Base-by-base conservation (phyloP, 2,329 filamentous ascomycete genomes). In the Geosmithia morbida region DNA sequence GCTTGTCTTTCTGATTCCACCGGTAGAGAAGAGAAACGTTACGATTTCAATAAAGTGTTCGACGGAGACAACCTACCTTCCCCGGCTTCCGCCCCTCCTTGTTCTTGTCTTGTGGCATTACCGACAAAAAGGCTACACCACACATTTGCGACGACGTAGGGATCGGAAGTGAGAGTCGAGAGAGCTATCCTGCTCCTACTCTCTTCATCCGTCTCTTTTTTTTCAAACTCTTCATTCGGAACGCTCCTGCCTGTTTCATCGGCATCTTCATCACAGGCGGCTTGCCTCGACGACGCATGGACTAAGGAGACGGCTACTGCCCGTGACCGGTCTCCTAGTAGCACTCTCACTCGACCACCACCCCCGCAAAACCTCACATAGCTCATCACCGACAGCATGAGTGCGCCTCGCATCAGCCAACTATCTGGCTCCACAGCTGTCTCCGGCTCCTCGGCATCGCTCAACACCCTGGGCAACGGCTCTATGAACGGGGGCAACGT, bases 401-500 rank as follows among this genome's bases (percentile, higher is more conserved):
- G 67, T 61, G 65, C 69, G 56, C 66, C 72, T 52, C 70, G 78
- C 59, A 69, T 70, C 51, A 82, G 77, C 62, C 77, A 81, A 66
- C 67, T 81, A 51, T 79, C 79, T 48, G 76, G 76, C 62, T 72
- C 77, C 51, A 79, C 77, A 30, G 70, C 70, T 46, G 73, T 70
- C 58, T 67, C 69, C 58, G 69, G 70, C 54, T 74, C 72, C 16
- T 70, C 69, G 37, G 67, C 72, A 43, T 79, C 74, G 14, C 60
- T 78, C 43, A 66, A 62, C 51, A 71, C 74, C 2, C 61, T 77
- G 44, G 59, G 65, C 43, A 72, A 63, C 54, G 59, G 65, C 13
- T 57, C 66, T 26, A 53, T 57, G 10, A 67, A 72, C 44, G 77
- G 71, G 50, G 79, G 79, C 43, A 77, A 77, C 50, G 77, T 89